These are phyloP conservation scores for Mycena latifolia DNA, from an alignment of 768 basidiomycete genomes.

Conservation along the genomic window DNA sequence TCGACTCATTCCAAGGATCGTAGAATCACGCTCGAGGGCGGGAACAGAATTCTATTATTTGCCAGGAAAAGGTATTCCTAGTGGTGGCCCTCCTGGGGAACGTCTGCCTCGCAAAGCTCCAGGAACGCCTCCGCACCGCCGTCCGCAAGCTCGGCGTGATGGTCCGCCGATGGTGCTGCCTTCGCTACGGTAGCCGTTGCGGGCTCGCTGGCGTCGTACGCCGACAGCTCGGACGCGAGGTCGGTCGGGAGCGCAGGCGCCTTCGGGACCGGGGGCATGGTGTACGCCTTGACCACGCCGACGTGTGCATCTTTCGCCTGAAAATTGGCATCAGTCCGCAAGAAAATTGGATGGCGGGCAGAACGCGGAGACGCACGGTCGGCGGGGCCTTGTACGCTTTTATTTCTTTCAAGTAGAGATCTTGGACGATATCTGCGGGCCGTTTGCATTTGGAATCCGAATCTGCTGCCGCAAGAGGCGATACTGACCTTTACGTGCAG, in stretches of 20 bases:
- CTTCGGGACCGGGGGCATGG: conserved; percentile 79
- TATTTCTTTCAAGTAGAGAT: conserved; percentile 39
- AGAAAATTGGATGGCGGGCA: background rate
- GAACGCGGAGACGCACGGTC: conserved; percentile 6
- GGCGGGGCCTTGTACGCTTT: conserved; percentile 33
- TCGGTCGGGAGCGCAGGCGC: conserved; percentile 83
- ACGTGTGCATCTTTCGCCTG: conserved; percentile 94
- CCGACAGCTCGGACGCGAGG: conserved; percentile 88
- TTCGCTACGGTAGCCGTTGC: conserved; percentile 55
- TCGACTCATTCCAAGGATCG: background rate
- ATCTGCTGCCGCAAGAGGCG: background rate
- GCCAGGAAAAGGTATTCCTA: conserved; percentile 15
- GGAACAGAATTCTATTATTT: conserved; percentile 30
- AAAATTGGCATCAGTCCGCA: conserved; percentile 7
- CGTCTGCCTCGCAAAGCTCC: conserved; percentile 83
- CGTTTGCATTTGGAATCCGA: conserved; percentile 4
- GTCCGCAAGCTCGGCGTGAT: conserved; percentile 52
- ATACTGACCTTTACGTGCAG: conserved; percentile 33
- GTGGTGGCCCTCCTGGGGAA: conserved; percentile 75
- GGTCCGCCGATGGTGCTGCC: conserved; percentile 44
- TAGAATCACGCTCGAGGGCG: too few relatives aligned
- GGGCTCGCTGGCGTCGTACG: conserved; percentile 89
- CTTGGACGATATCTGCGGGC: conserved; percentile 33
- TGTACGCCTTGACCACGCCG: conserved; percentile 86
- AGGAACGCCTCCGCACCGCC: conserved; percentile 84